A percentile compares a stretch with the other conserved stretches of the same genome.
Evolutionary conservation across 176 grass and related monocot species (phyloP).

Genomic region (Puya raimondii): DNA sequence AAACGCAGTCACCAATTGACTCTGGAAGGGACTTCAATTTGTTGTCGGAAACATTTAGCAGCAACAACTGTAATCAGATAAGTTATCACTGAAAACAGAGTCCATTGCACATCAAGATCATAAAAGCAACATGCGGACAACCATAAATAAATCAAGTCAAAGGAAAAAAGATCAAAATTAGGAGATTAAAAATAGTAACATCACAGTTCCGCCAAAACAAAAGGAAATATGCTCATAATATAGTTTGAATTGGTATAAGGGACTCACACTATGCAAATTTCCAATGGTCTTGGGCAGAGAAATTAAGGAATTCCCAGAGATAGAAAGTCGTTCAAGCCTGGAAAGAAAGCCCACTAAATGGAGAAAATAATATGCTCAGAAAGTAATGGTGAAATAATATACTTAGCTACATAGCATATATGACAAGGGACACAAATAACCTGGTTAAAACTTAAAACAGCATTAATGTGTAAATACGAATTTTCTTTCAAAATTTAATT

Average conservation of each 20-base stretch:
- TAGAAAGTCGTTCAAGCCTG: slow-evolving; percentile 66
- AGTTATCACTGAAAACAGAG: not conserved
- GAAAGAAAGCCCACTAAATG: slow-evolving; percentile 75
- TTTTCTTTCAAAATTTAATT: no score
- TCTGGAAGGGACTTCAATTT: slow-evolving; percentile 76
- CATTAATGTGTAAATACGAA: not conserved
- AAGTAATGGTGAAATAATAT: slow-evolving; percentile 1
- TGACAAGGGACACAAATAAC: not conserved
- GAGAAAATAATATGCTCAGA: slow-evolving; percentile 27
- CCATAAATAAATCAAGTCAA: not conserved
- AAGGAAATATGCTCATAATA: not conserved
- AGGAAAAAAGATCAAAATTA: not conserved
- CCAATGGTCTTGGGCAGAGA: slow-evolving; percentile 70
- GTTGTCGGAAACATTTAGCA: slow-evolving; percentile 87
- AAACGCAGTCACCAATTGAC: slow-evolving; percentile 74
- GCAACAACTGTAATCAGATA: slow-evolving; percentile 51
- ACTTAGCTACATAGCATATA: not conserved
- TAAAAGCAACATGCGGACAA: not conserved
- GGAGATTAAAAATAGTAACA: not conserved
- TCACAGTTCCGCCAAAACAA: not conserved
- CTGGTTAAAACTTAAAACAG: not conserved
- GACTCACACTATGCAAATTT: slow-evolving; percentile 69
- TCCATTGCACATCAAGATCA: not conserved
- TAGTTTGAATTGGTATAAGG: slow-evolving; percentile 1
- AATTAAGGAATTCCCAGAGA: slow-evolving; percentile 66